Conservation (phyloP, 1,284 basidiomycete species). For the Mycena citricolor region DNA sequence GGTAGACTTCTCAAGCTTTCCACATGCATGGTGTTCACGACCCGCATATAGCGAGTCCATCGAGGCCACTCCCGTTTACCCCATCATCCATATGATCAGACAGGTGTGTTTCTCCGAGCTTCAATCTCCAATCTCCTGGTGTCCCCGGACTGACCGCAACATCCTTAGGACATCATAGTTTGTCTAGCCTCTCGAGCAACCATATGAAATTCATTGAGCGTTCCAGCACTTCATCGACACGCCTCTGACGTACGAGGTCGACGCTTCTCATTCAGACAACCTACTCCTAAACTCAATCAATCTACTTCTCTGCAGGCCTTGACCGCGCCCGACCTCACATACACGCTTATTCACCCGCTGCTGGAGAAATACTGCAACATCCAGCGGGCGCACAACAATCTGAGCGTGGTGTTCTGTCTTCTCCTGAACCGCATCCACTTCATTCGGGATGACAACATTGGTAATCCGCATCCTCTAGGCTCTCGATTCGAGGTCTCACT, state of each 20-base stretch:
- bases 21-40: slow-evolving; percentile 1
- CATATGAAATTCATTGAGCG: not conserved
- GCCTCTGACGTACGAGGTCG: slow-evolving; percentile 73
- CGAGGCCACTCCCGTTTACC: slow-evolving; percentile 62
- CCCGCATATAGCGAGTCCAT: slow-evolving; percentile 39
- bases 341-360: slow-evolving; percentile 78
- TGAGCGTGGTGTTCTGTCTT: slow-evolving; percentile 79
- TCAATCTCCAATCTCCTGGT: not conserved
- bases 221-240: slow-evolving; percentile 52
- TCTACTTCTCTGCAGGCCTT: slow-evolving; percentile 46
- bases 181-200: not conserved
- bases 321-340: slow-evolving; percentile 80
- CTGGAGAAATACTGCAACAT: slow-evolving; percentile 70
- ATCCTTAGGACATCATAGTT: slow-evolving; percentile 56
- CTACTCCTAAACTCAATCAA: not conserved
- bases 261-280: slow-evolving; percentile 32
- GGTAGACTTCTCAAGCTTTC: slow-evolving; percentile 1
- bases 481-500: not conserved
- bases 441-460: slow-evolving; percentile 66
- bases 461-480: not conserved
- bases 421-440: slow-evolving; percentile 90
- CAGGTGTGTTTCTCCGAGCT: slow-evolving; percentile 18
- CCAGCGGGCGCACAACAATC: slow-evolving; percentile 60
- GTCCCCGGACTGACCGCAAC: slow-evolving; percentile 1
- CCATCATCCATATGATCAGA: slow-evolving; percentile 69